Evolutionary conservation across 2,329 filamentous ascomycete species (phyloP).

Genomic region (Cladobotryum protrusum): DNA sequence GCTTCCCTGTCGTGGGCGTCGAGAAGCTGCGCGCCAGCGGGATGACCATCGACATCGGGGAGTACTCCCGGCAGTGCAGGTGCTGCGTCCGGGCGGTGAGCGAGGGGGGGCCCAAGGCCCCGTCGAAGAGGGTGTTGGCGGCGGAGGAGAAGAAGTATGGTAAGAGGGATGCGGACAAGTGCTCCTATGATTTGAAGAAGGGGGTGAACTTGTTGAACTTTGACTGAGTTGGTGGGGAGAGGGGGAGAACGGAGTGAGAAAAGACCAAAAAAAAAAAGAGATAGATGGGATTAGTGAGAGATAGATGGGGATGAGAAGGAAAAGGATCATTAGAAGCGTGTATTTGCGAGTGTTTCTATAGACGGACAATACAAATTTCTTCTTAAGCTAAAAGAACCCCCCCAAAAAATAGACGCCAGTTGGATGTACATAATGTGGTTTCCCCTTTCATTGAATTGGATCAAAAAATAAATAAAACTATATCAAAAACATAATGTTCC

Average conservation of each 20-base stretch:
- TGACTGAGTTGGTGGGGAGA: too few relatives aligned
- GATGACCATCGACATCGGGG: background rate
- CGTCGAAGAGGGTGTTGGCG: background rate
- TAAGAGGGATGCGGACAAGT: too few relatives aligned
- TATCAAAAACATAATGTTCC: background rate
- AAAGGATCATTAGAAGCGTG: too few relatives aligned
- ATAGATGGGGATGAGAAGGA: too few relatives aligned
- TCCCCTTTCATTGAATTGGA: background rate
- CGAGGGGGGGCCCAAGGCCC: background rate
- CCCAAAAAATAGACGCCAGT: background rate
- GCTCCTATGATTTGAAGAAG: too few relatives aligned
- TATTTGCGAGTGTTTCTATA: too few relatives aligned
- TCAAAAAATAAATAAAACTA: background rate
- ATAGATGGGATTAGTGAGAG: too few relatives aligned
- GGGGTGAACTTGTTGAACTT: too few relatives aligned
- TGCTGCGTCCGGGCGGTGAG: background rate
- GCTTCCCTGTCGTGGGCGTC: background rate
- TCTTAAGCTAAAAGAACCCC: background rate
- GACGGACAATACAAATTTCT: background rate
- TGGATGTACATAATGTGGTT: slow-evolving; percentile 1
- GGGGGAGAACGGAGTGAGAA: too few relatives aligned
- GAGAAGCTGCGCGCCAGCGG: too few relatives aligned
- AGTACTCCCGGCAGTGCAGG: background rate
- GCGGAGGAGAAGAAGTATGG: too few relatives aligned
- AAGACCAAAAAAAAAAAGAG: too few relatives aligned